phyloP scores from a whole-genome alignment of 129 eudicot species.

The Flaveria ramosissima region DNA sequence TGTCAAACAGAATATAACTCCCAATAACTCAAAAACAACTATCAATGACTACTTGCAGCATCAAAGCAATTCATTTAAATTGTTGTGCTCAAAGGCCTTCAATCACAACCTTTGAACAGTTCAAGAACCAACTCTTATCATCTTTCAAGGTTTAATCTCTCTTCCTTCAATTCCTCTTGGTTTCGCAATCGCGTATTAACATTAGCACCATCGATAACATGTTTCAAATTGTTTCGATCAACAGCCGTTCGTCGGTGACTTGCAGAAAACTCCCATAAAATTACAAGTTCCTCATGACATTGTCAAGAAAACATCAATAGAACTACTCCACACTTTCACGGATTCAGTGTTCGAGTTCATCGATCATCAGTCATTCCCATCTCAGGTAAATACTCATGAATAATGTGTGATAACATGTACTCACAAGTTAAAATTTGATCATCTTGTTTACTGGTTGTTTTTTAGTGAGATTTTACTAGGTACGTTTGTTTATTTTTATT shows the following conservation, averaged over 20 bases:
- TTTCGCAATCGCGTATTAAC: background rate
- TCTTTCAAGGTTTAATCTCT: conserved; percentile 45
- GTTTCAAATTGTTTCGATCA: background rate
- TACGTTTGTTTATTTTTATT: too few relatives aligned
- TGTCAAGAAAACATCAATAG: conserved; percentile 47
- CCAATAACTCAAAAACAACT: conserved; percentile 15
- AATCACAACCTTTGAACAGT: conserved; percentile 23
- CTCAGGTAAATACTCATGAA: conserved; percentile 50
- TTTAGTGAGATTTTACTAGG: too few relatives aligned
- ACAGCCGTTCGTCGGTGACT: conserved; percentile 53
- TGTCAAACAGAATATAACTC: background rate
- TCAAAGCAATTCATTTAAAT: conserved; percentile 32
- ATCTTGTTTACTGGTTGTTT: background rate
- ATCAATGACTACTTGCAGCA: conserved; percentile 30
- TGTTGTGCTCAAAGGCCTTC: conserved; percentile 50
- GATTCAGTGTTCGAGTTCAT: conserved; percentile 52
- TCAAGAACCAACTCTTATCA: conserved; percentile 40
- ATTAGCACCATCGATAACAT: background rate
- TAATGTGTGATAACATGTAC: background rate
- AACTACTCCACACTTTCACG: conserved; percentile 51
- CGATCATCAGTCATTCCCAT: conserved; percentile 61
- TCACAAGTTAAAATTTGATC: background rate
- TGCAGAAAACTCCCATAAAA: conserved; percentile 34
- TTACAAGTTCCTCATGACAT: conserved; percentile 26
- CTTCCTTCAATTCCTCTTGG: background rate